Conservation (phyloP, 495 filamentous ascomycete genomes). For the Penicillium argentinense region DNA sequence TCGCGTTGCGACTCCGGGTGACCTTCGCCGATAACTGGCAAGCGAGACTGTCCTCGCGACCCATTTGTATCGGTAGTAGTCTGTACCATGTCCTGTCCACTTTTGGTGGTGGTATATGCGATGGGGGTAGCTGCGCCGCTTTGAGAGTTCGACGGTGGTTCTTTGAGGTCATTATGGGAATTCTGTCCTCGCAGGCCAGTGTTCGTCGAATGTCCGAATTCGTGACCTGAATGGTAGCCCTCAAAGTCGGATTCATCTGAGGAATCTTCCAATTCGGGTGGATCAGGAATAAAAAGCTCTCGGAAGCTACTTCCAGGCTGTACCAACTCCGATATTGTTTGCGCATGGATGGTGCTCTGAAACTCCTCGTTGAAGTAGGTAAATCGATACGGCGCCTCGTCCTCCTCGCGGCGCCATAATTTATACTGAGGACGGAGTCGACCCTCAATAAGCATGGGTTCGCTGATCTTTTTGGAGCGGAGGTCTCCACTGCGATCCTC, state of each 20-base stretch:
- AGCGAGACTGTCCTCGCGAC: slow-evolving; percentile 20
- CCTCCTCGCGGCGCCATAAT: slow-evolving; percentile 82
- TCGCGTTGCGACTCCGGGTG: slow-evolving; percentile 29
- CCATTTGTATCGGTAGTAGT: slow-evolving; percentile 2
- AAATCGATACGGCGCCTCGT: slow-evolving; percentile 90
- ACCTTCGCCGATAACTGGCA: slow-evolving; percentile 38
- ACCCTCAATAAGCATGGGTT: slow-evolving; percentile 88
- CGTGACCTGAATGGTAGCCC: slow-evolving; percentile 19
- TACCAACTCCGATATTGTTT: slow-evolving; percentile 87
- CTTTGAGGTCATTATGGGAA: slow-evolving; percentile 5
- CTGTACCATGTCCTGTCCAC: slow-evolving; percentile 3
- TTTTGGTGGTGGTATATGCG: not conserved
- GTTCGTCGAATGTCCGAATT: not conserved
- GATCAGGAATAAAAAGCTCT: slow-evolving; percentile 81
- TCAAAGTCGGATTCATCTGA: slow-evolving; percentile 64
- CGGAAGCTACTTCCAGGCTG: slow-evolving; percentile 80
- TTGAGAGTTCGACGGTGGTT: slow-evolving; percentile 2
- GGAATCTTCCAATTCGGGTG: slow-evolving; percentile 59
- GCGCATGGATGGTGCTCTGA: slow-evolving; percentile 88
- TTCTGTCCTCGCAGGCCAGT: slow-evolving; percentile 6
- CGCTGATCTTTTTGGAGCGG: slow-evolving; percentile 88
- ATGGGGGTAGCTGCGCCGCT: slow-evolving; percentile 3
- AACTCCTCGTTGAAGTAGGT: slow-evolving; percentile 99
- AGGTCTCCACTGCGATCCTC: slow-evolving; percentile 83
- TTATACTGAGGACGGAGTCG: slow-evolving; percentile 77